Evolutionary conservation across 164 flowering plant genomes (phyloP).

Genomic region (Aristolochia fimbriata): DNA sequence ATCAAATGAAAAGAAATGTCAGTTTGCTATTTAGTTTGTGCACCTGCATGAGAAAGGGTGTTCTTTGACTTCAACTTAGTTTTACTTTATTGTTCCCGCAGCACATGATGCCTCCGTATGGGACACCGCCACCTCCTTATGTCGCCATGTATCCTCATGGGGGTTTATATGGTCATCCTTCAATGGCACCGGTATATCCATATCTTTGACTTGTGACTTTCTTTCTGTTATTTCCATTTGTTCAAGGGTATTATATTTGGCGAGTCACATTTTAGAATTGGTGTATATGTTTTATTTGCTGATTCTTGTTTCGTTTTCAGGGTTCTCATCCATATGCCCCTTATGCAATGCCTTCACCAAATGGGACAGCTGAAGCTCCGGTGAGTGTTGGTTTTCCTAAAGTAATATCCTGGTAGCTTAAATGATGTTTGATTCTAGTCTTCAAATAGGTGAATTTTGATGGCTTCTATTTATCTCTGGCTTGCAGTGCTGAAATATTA

Average conservation of each 20-base stretch:
- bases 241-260: neutral
- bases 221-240: neutral
- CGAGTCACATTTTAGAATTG: conserved; percentile 1
- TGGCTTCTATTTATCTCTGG: too few relatives aligned
- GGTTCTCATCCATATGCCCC: conserved; percentile 28
- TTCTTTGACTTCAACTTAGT: neutral
- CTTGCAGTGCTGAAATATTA: too few relatives aligned
- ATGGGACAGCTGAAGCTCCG: conserved; percentile 20
- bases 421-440: too few relatives aligned
- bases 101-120: conserved; percentile 28
- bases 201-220: neutral
- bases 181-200: conserved; percentile 21
- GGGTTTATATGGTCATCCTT: conserved; percentile 26
- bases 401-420: too few relatives aligned
- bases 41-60: neutral
- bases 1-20: too few relatives aligned
- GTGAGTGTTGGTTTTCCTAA: conserved; percentile 15
- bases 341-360: conserved; percentile 23
- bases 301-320: conserved; percentile 13
- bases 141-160: conserved; percentile 27
- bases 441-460: too few relatives aligned
- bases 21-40: neutral
- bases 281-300: neutral
- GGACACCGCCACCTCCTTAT: conserved; percentile 25
- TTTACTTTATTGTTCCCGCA: conserved; percentile 15